phyloP scores from a whole-genome alignment of 176 grass and related monocot species.

The Phoenix roebelenii region DNA sequence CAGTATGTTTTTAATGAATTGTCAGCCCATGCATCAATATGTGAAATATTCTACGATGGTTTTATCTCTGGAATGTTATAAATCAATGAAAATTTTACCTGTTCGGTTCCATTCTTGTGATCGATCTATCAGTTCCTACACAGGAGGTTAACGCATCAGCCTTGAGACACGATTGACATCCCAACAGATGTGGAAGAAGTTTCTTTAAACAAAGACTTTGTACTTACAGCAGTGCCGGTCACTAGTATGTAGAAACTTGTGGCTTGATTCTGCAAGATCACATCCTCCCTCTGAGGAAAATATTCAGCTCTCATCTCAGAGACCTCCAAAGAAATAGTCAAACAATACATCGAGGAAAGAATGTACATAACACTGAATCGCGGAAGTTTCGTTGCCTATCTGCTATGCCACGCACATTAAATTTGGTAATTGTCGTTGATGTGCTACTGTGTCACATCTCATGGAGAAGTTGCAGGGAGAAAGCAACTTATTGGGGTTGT shows the following conservation, averaged over 20 bases:
- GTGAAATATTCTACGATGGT: too few relatives aligned
- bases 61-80: not conserved
- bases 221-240: slow-evolving; percentile 58
- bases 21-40: too few relatives aligned
- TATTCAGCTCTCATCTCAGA: slow-evolving; percentile 98
- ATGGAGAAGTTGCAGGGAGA: too few relatives aligned
- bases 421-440: too few relatives aligned
- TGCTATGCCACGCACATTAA: too few relatives aligned
- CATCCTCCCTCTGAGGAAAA: slow-evolving; percentile 92
- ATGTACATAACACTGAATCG: too few relatives aligned
- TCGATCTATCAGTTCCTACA: slow-evolving; percentile 72
- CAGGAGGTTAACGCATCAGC: slow-evolving; percentile 25
- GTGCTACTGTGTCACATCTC: too few relatives aligned
- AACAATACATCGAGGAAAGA: not conserved
- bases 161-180: not conserved
- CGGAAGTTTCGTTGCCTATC: too few relatives aligned
- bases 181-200: not conserved
- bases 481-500: too few relatives aligned
- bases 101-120: slow-evolving; percentile 36
- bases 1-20: too few relatives aligned
- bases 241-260: slow-evolving; percentile 94
- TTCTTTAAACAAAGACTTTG: slow-evolving; percentile 3
- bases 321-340: slow-evolving; percentile 31
- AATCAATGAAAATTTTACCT: slow-evolving; percentile 37
- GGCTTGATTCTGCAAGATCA: slow-evolving; percentile 94